Evolutionary conservation across 164 flowering plant genomes (phyloP).

Genomic region (Macadamia integrifolia): DNA sequence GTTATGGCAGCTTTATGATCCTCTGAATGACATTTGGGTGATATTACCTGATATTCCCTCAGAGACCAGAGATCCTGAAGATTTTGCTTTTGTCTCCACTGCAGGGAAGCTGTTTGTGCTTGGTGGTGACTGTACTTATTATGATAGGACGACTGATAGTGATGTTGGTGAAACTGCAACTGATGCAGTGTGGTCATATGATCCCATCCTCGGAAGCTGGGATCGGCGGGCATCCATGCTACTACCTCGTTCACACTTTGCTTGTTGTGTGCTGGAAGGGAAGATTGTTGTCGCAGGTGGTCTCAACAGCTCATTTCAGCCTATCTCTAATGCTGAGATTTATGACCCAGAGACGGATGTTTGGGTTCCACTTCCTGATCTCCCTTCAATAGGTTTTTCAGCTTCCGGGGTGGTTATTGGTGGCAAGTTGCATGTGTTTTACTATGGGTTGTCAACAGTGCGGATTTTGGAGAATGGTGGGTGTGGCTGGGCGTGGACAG

Average conservation of each 20-base stretch:
- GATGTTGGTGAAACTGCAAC: conserved; percentile 88
- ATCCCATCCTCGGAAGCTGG: conserved; percentile 61
- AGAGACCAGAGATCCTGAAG: conserved; percentile 64
- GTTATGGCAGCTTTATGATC: conserved; percentile 90
- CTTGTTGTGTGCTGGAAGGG: conserved; percentile 78
- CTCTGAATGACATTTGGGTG: conserved; percentile 69
- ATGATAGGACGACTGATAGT: conserved; percentile 84
- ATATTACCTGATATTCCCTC: conserved; percentile 87
- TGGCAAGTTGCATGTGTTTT: conserved; percentile 78
- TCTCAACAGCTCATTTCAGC: conserved; percentile 46
- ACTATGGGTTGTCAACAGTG: conserved; percentile 76
- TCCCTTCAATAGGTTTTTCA: conserved; percentile 64
- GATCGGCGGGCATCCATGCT: conserved; percentile 63
- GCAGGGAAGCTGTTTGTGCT: conserved; percentile 80
- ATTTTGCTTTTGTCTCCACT: conserved; percentile 73
- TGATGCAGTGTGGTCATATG: conserved; percentile 84
- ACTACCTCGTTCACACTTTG: conserved; percentile 90
- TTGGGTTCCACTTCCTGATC: conserved; percentile 80
- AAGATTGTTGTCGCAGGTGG: conserved; percentile 94
- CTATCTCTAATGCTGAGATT: conserved; percentile 50
- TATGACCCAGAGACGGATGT: conserved; percentile 79
- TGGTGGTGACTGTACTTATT: conserved; percentile 93
- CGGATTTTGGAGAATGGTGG: conserved; percentile 50
- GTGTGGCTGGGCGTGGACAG: conserved; percentile 47
- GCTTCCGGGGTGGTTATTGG: conserved; percentile 73